A percentile compares a stretch with the other conserved stretches of the same genome.
Evolutionary conservation across 129 eudicot genomes (phyloP).

Genomic region (Flaveria sonorensis): DNA sequence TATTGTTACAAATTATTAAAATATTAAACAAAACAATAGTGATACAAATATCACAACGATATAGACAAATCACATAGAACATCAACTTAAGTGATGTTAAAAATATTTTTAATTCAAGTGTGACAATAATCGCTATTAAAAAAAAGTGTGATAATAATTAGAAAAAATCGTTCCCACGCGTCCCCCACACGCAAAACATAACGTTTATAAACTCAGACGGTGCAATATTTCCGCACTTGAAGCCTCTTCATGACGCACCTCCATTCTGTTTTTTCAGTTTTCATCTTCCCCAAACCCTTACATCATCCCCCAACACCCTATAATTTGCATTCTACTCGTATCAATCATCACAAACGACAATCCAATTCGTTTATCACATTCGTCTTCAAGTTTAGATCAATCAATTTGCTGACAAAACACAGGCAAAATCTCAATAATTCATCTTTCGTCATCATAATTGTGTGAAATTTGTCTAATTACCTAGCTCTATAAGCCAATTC

Average conservation of each 20-base stretch:
- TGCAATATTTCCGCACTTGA: not conserved
- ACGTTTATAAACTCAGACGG: not conserved
- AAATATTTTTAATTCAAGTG: too few species aligned
- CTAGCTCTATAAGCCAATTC: slow-evolving; percentile 2
- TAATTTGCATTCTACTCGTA: not conserved
- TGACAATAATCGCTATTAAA: too few species aligned
- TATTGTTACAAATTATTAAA: too few species aligned
- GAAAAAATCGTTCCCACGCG: not conserved
- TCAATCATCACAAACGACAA: not conserved
- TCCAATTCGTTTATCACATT: not conserved
- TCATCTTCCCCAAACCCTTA: slow-evolving; percentile 28
- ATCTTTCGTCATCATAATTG: not conserved
- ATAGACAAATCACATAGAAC: too few species aligned
- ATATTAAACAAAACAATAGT: too few species aligned
- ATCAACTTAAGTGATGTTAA: too few species aligned
- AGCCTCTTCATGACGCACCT: not conserved
- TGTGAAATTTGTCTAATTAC: slow-evolving; percentile 18
- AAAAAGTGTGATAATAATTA: too few species aligned
- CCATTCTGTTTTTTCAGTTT: not conserved
- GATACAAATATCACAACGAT: too few species aligned
- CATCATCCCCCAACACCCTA: slow-evolving; percentile 21
- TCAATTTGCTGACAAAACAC: slow-evolving; percentile 21
- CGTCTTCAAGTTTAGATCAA: slow-evolving; percentile 12
- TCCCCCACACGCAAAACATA: not conserved
- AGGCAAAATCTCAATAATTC: slow-evolving; percentile 18